These are phyloP conservation scores for Pseudofabraea citricarpa DNA, from an alignment of 2,329 filamentous ascomycete genomes.

Conservation along the genomic window DNA sequence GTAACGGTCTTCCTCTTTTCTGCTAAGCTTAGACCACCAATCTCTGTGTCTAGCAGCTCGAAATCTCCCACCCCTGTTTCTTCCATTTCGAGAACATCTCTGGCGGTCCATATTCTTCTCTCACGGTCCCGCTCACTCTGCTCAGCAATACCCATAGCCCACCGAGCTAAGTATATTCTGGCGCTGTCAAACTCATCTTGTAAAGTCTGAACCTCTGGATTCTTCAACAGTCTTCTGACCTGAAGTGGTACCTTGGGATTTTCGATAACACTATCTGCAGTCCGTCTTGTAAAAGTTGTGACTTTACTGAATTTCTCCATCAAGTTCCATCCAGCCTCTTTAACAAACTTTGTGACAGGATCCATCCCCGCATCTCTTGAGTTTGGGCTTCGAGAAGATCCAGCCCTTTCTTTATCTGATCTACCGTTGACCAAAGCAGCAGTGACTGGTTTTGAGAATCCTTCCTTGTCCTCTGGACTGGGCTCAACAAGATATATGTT, in stretches of 20 bases:
- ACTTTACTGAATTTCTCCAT: constrained; percentile 97
- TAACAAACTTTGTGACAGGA: constrained; percentile 86
- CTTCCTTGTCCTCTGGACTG: constrained; percentile 73
- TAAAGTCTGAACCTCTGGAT: constrained; percentile 89
- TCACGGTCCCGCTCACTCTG: constrained; percentile 86
- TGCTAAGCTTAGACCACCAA: constrained; percentile 65
- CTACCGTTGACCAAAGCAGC: constrained; percentile 34
- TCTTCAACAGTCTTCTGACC: constrained; percentile 76
- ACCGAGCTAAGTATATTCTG: constrained; percentile 86
- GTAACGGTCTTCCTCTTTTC: constrained; percentile 76
- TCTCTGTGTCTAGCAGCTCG: constrained; percentile 80
- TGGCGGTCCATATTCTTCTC: constrained; percentile 87
- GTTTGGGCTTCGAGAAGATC: constrained; percentile 28
- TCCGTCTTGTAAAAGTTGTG: constrained; percentile 88
- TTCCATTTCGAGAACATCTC: constrained; percentile 88
- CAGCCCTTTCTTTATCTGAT: constrained; percentile 32
- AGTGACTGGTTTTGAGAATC: constrained; percentile 53
- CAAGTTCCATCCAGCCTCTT: constrained; percentile 93
- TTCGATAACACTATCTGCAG: constrained; percentile 86
- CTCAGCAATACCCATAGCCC: constrained; percentile 98
- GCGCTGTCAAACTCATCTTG: constrained; percentile 98
- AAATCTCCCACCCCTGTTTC: constrained; percentile 95
- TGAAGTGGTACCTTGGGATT: constrained; percentile 90
- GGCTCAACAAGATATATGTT: constrained; percentile 92
- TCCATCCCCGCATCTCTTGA: constrained; percentile 73